These are phyloP conservation scores for Coix lacrymajobi DNA, from an alignment of 176 grass and related monocot genomes.

Conservation along the genomic window DNA sequence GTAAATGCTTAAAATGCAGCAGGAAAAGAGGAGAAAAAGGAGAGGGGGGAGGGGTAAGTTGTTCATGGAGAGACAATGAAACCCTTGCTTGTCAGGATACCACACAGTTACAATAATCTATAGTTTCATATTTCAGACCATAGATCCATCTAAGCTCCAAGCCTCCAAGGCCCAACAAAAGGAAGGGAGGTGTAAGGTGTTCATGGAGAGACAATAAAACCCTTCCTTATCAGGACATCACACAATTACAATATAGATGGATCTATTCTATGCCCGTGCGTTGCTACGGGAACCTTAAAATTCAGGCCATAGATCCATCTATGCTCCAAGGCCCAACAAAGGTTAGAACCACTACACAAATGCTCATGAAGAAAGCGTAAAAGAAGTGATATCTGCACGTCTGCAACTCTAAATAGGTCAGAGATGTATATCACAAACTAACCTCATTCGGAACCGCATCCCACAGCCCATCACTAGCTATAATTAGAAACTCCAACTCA, in stretches of 20 bases:
- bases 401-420: neutral
- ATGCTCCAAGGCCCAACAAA: neutral
- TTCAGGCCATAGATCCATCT: neutral
- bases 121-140: neutral
- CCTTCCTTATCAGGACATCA: no score
- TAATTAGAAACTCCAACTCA: constrained; percentile 75
- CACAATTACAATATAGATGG: no score
- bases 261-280: no score
- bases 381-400: neutral
- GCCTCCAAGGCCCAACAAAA: neutral
- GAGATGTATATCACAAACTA: constrained; percentile 19
- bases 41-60: neutral
- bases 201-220: no score
- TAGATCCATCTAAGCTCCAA: neutral
- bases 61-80: neutral
- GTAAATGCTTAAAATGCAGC: neutral
- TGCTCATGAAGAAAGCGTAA: neutral
- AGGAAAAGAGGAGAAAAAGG: neutral
- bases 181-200: no score
- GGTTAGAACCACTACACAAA: neutral
- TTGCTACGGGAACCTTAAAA: no score
- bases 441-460: constrained; percentile 86
- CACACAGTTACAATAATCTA: neutral
- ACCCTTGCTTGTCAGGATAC: neutral
- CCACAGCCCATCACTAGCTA: constrained; percentile 93